Base-by-base conservation (phyloP, 2,329 filamentous ascomycete species). In the Colletotrichum sojae region DNA sequence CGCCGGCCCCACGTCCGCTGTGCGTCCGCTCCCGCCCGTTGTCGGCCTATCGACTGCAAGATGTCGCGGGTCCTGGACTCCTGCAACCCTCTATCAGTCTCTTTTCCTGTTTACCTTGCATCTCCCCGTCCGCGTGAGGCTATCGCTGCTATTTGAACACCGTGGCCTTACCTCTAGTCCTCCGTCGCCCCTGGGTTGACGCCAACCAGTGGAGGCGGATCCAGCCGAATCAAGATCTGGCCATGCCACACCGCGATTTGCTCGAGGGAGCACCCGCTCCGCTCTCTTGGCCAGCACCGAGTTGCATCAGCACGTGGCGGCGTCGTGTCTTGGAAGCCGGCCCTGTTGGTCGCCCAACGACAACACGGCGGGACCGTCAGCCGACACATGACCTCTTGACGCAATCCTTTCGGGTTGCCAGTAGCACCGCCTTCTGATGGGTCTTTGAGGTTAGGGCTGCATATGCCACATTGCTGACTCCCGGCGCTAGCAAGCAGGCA, bases 401-500 rank as follows among this genome's bases (percentile, higher is more conserved):
- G 62, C 45, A 51, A 22, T 69, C 25, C 36, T 67, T 53, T 18
- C 51, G 55, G 20, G 39, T 56, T 51, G 27, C 45, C 31, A 49
- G 60, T 52, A 43, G 60, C 43, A 64, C 54, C 49, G 66, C 22
- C 52, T 67, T 25, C 55, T 69, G 39, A 66, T 46, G 54, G 55
- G 43, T n/a, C 49, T 54, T 49, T 27, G 55, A 43, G 54, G 40
- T 63, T 70, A 70, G 68, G 64, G 68, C 68, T 70, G 68, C 68
- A 70, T 70, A 64, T 64, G 64, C 59, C 64, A 36, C 31, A 68
- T 69, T 52, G 69, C 46, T 62, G 61, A 36, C 39, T 65, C 69
- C 69, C 59, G 60, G 40, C 60, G 63, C 67, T 69, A 69, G 55
- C 48, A n/a, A 12, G 49, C 55, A 69, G 60, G 69, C 65, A 69